Base-by-base conservation (phyloP, 2,329 filamentous ascomycete genomes). In the Cadophora luteo-olivacea region DNA sequence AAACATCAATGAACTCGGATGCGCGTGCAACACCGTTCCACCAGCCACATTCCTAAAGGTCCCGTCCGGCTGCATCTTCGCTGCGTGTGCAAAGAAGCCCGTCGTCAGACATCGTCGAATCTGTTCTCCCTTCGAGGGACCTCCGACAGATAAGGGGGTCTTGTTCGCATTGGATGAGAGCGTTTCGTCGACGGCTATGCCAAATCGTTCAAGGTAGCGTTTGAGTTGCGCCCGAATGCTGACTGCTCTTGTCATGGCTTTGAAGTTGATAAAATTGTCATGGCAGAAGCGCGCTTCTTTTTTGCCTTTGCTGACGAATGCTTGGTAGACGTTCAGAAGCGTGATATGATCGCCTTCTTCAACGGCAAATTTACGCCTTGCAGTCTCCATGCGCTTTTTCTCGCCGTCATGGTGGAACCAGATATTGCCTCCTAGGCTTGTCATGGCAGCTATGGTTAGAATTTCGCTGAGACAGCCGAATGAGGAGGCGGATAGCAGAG, bases 301-400 rank as follows among this genome's bases (percentile, higher is more conserved):
- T 75, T 89, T 91, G 1, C 94, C 94, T 69, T 89, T 92, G 1
- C 90, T 92, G 61, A 95, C 84, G 76, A 98, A 98, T 0, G 93
- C 88, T 77, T 94, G 91, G 77, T 96, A 98, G n/a, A 94, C 92
- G 75, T 99, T 98, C 51, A 97, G 85, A 12, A 97, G 86, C 0
- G 94, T 97, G 29, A 98, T 81, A 75, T 98, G 95, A 75, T 99
- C 96, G 0, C 96, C 96, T 82, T 98, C 94, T 70, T 97, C 93
- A 7, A 91, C 94, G 0, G 95, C 93, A 76, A 98, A 98, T 75
- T 91, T 92, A 60, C 92, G 86, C 58, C 92, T 86, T 33, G 90
- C 88, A 24, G 86, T 89, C 77, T 97, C 93, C 78, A 91, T 87
- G 62, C 85, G 84, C 75, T 91, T 94, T 75, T 91, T 92, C 72